Base-by-base conservation (phyloP, 2,329 filamentous ascomycete species). In the Rutstroemia sp. region DNA sequence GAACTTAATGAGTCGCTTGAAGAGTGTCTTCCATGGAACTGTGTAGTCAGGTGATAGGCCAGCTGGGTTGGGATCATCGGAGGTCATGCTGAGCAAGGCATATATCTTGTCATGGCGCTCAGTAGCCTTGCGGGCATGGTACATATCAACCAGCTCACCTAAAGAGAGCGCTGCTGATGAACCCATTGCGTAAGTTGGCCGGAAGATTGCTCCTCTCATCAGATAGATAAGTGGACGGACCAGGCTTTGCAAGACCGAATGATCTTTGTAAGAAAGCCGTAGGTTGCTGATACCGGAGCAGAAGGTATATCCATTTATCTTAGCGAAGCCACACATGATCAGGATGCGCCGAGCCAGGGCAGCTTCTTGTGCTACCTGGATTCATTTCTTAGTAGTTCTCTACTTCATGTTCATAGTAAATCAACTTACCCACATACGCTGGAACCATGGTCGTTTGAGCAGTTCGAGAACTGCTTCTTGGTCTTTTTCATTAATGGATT, bases 261-360 rank as follows among this genome's bases (percentile, higher is more conserved):
- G 10, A 34, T 10, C 30, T 12, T 10, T 12, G 8, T 34, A 34
- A 12, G 30, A 34, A 4, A 34, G 30, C 30, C 3, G 8, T 34
- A 34, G 30, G 8, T 3, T 16, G 2, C 23, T 19, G 3, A 48
- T 4, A 3, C 46, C 46, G 2, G 1, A 0, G 23, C 19, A 48
- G 25, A 48, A 48, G 2, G 4, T 2, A 17, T 3, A 48, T 25
- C 25, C 25, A 1, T 3, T 4, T 9, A 48, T 48, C 1, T 1
- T 25, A 2, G 4, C 9, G 0, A 23, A 48, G 2, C 46, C 46
- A 34, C n/a, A 48, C 4, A 48, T 19, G 0, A 48, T 19, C n/a
- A 48, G 0, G 0, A 48, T 0, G n/a, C 23, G 0, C n/a, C 1
- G 46, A 8, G 25, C 46, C 0, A 9, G 0, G 8, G 12, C 16